phyloP scores from a whole-genome alignment of 352 stramenopile species.

The Plasmopara muralis region DNA sequence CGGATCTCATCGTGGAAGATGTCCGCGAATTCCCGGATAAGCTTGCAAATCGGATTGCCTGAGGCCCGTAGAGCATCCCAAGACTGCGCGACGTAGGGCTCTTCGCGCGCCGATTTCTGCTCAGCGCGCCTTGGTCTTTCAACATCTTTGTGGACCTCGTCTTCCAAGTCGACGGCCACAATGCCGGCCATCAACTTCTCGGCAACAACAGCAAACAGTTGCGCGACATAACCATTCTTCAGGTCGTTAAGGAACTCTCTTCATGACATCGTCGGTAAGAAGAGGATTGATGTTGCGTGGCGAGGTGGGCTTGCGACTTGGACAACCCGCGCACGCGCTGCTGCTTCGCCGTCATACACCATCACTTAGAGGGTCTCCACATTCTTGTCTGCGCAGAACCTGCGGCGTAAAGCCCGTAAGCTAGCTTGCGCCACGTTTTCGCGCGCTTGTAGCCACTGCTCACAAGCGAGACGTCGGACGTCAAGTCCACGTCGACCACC shows the following conservation, averaged over 20 bases:
- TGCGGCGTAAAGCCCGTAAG: too few species aligned
- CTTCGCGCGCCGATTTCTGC: slow-evolving; percentile 1
- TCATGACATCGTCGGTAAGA: slow-evolving; percentile 2
- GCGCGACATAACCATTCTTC: neutral
- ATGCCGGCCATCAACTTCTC: neutral
- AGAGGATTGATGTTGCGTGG: neutral
- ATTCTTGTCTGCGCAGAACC: neutral
- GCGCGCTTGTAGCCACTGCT: too few species aligned
- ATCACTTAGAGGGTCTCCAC: neutral
- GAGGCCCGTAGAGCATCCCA: neutral
- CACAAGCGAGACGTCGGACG: too few species aligned
- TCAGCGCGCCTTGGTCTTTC: too few species aligned
- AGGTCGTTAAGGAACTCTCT: slow-evolving; percentile 5
- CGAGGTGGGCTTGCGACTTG: slow-evolving; percentile 4
- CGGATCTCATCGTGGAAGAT: slow-evolving; percentile 19
- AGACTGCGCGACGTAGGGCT: slow-evolving; percentile 1
- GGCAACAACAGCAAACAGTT: neutral
- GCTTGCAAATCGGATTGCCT: slow-evolving; percentile 7
- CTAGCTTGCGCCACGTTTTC: too few species aligned
- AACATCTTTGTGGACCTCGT: too few species aligned
- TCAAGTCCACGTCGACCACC: too few species aligned
- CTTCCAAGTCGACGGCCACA: neutral
- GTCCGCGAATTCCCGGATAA: slow-evolving; percentile 11
- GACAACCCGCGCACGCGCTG: neutral
- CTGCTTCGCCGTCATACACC: too few species aligned